phyloP scores from a whole-genome alignment of 2,329 filamentous ascomycete species.

The Pyrenochaeta sp. region DNA sequence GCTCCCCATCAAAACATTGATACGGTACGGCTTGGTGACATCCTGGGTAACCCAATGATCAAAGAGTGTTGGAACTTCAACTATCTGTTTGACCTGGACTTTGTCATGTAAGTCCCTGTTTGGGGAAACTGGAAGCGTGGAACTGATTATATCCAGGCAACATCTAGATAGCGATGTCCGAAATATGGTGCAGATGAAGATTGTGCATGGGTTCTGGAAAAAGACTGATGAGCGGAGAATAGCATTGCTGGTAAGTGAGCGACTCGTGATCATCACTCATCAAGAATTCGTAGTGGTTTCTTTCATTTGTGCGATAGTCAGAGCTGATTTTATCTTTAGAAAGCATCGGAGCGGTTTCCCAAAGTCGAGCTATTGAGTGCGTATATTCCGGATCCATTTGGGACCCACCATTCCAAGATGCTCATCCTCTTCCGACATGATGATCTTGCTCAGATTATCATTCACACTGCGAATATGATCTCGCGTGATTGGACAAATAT shows the following conservation, averaged over 20 bases:
- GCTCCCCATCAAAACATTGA: conserved; percentile 68
- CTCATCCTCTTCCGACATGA: conserved; percentile 81
- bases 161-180: conserved; percentile 66
- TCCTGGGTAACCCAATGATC: conserved; percentile 78
- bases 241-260: conserved; percentile 61
- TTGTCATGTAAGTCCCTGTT: conserved; percentile 58
- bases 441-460: conserved; percentile 76
- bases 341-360: conserved; percentile 65
- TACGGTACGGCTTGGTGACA: conserved; percentile 69
- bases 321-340: conserved; percentile 51
- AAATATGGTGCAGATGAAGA: conserved; percentile 61
- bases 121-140: too few species aligned
- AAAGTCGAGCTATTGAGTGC: conserved; percentile 77
- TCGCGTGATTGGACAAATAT: conserved; percentile 84
- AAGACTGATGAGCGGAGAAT: conserved; percentile 68
- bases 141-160: conserved; percentile 37
- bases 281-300: neutral
- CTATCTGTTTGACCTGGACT: conserved; percentile 69
- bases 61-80: conserved; percentile 76
- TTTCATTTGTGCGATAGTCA: too few species aligned
- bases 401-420: conserved; percentile 89
- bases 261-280: too few species aligned
- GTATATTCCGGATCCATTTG: conserved; percentile 83
- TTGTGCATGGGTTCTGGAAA: conserved; percentile 73
- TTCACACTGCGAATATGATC: conserved; percentile 95